Evolutionary conservation across 345 rosid species (phyloP), one percentile per base, ranked within the genome.

Genomic region (Acer saccharum): DNA sequence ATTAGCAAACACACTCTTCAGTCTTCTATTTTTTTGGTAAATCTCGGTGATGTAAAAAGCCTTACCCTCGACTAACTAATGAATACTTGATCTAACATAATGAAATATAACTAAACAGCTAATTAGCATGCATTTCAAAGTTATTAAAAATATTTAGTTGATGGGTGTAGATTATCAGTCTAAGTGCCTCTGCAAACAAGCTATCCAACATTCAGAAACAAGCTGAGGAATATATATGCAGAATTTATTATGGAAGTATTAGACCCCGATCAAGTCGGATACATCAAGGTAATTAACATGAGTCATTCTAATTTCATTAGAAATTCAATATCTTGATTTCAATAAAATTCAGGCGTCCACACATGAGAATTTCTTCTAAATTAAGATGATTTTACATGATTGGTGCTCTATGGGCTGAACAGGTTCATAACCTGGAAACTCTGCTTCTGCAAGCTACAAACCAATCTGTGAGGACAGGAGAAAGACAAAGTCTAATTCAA

Each of bases 181-280:
- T 92, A 3, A 94, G 97, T 88, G 98, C 98, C 71, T 94, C 98
- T 61, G 94, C 97, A 43, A 94, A 94, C 88, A 90, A 90, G 85
- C 90, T 94, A 14, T 87, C 91, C 20, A 94, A 74, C 80, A 88
- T 94, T 75, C 97, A 92, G 87, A 92, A 90, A 79, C 98, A 94
- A 74, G 91, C 98, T 0, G 73, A 86, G 46, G 98, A 94, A 63
- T 92, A n/a, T n/a, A n/a, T n/a, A 92, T 80, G 93, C 98, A 7
- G 97, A 95, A 1, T 73, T 90, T 52, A 92, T 92, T 72, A 89
- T 94, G 97, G 98, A 94, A 87, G 95, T 90, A 76, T 69, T 94
- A 74, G 98, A 94, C 83, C 97, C 91, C 4, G 92, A 90, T 20
- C 87, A 90, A 66, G 79, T 68, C 78, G 98, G 97, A 12, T 92